Evolutionary conservation across 768 basidiomycete species (phyloP).

Genomic region (Xerocomellus intermedius): DNA sequence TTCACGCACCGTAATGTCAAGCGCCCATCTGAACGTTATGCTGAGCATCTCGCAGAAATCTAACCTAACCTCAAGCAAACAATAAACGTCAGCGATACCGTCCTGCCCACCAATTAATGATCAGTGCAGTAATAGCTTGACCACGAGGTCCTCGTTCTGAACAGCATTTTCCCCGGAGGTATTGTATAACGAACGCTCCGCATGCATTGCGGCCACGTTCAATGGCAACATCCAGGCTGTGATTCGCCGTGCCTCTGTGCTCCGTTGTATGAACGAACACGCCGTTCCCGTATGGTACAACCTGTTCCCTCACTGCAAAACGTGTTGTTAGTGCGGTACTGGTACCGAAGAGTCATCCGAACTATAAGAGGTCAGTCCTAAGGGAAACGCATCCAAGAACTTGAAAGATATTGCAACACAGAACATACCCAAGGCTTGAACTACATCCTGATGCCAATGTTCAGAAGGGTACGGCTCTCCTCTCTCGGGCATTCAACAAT

Average conservation of each 20-base stretch:
- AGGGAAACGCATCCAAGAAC: background rate
- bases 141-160: background rate
- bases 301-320: background rate
- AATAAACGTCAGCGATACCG: slow-evolving; percentile 3
- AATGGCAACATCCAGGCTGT: background rate
- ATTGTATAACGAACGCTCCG: background rate
- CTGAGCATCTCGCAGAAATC: background rate
- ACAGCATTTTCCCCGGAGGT: background rate
- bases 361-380: slow-evolving; percentile 13
- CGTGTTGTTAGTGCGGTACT: slow-evolving; percentile 13
- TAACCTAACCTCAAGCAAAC: background rate
- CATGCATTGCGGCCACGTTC: background rate
- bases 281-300: background rate
- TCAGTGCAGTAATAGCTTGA: background rate
- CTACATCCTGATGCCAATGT: background rate
- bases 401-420: background rate
- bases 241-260: background rate
- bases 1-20: background rate
- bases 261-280: background rate
- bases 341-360: background rate
- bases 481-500: background rate
- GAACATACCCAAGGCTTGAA: background rate
- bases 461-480: slow-evolving; percentile 5
- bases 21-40: background rate
- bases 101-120: background rate